A percentile compares a stretch with the other conserved stretches of the same genome.
Conservation (phyloP, 352 stramenopile genomes). For the Globisporangium cederbergense region DNA sequence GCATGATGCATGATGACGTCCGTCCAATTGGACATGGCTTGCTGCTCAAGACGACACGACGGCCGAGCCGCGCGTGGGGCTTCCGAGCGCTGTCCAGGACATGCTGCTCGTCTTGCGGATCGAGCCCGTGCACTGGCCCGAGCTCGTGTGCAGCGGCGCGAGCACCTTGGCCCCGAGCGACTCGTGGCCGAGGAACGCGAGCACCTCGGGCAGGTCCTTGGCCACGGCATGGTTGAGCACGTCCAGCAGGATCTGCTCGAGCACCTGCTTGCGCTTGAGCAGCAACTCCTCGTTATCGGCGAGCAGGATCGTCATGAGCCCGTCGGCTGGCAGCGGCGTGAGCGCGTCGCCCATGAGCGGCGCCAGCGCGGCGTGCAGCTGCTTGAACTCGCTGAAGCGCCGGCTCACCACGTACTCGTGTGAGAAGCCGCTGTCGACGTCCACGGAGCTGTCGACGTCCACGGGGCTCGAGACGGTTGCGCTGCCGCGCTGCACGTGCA, state of each 20-base stretch:
- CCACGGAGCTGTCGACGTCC: conserved; percentile 19
- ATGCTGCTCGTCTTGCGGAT: conserved; percentile 70
- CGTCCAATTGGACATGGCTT: not conserved
- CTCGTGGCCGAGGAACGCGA: conserved; percentile 61
- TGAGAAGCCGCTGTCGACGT: conserved; percentile 35
- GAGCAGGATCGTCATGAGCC: conserved; percentile 69
- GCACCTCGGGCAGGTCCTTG: conserved; percentile 62
- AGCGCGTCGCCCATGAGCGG: conserved; percentile 58
- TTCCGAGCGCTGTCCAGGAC: conserved; percentile 46
- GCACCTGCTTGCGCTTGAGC: conserved; percentile 53
- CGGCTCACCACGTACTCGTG: conserved; percentile 67
- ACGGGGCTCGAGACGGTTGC: not conserved
- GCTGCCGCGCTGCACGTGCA: conserved; percentile 57
- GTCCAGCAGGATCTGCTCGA: conserved; percentile 51
- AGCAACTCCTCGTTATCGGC: conserved; percentile 66
- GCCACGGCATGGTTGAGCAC: conserved; percentile 57
- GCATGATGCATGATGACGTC: not conserved
- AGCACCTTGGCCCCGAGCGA: conserved; percentile 47
- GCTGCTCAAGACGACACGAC: conserved; percentile 13
- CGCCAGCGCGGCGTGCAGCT: conserved; percentile 50
- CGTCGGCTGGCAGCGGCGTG: conserved; percentile 61
- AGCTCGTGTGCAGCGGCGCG: conserved; percentile 35
- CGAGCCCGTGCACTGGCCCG: conserved; percentile 54
- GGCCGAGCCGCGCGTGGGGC: conserved; percentile 15
- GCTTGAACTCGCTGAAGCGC: conserved; percentile 77